These are phyloP conservation scores for Adansonia madagascariensis DNA, from an alignment of 441 rosid genomes.

Conservation along the genomic window DNA sequence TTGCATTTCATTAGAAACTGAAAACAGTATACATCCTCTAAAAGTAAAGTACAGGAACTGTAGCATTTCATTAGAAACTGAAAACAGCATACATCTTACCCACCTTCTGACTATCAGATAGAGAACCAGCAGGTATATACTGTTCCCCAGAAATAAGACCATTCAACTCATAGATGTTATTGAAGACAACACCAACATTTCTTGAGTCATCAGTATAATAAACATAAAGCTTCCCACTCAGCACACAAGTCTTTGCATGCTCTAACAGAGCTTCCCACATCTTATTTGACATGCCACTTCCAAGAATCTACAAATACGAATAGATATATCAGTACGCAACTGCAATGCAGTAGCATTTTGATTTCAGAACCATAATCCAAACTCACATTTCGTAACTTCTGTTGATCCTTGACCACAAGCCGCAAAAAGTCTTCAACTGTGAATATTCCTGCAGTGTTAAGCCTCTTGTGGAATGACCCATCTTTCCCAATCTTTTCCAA, in stretches of 20 bases:
- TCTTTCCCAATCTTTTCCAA: slow-evolving; percentile 98
- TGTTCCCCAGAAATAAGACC: slow-evolving; percentile 90
- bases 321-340: slow-evolving; percentile 31
- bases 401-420: slow-evolving; percentile 68
- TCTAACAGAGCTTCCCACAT: slow-evolving; percentile 98
- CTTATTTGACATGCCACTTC: slow-evolving; percentile 98
- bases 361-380: slow-evolving; percentile 28
- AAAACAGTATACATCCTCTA: neutral
- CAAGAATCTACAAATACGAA: slow-evolving; percentile 70
- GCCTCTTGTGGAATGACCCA: slow-evolving; percentile 94
- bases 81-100: slow-evolving; percentile 23
- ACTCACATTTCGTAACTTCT: slow-evolving; percentile 77
- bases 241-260: slow-evolving; percentile 93
- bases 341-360: slow-evolving; percentile 19
- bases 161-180: slow-evolving; percentile 77
- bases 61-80: neutral
- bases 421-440: slow-evolving; percentile 86
- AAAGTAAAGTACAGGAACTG: neutral
- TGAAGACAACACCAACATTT: slow-evolving; percentile 80
- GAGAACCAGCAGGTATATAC: slow-evolving; percentile 73
- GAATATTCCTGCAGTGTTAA: slow-evolving; percentile 48
- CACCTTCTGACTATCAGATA: slow-evolving; percentile 92
- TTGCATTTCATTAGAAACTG: no score
- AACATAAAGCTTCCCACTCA: slow-evolving; percentile 76
- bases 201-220: slow-evolving; percentile 84